Evolutionary conservation across 1,139 yeast genomes (phyloP), one percentile per base, ranked within the genome.

Genomic region (Lodderomyces jiufengensis): DNA sequence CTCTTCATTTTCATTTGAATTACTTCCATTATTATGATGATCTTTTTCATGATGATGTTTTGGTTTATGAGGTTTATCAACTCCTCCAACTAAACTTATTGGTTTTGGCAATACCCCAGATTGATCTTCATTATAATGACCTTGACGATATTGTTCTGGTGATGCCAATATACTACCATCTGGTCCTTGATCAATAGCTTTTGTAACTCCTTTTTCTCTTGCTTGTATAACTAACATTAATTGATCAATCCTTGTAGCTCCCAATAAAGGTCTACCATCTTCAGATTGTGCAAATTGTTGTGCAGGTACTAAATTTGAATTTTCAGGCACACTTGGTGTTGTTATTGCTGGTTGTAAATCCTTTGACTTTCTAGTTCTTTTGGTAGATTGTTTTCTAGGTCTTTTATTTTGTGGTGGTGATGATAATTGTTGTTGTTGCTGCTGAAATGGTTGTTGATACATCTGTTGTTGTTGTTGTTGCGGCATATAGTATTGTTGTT

Each of bases 201-300:
- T 74, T 7, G 75, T 76, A 24, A 80, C 73, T 13, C 88, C 87
- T 43, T 84, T 81, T 43, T 82, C 84, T 39, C 94, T 71, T 0
- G 96, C 95, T 56, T 88, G 95, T 38, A 88, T 83, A 25, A 87
- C 85, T 40, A 88, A 68, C 95, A 88, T 86, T 52, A 88, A 64
- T 50, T 84, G 94, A 57, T 88, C 97, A 29, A 88, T 86, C 53
- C 84, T 84, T 0, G 96, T 86, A 2, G 92, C 88, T 0, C 95
- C 96, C 11, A 86, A 60, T 24, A 81, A 63, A 4, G 90, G 90
- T 33, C 82, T 64, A 2, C 80, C 81, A 50, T 78, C 81, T 32
- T 76, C 83, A 3, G 58, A 57, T 37, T 63, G 66, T 14, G 66
- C 65, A 28, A 66, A 58, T 37, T 70, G 76, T 42, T 70, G 75